Conservation (phyloP, 192 early-diverging fungal species). For the Spinellus fusiger region DNA sequence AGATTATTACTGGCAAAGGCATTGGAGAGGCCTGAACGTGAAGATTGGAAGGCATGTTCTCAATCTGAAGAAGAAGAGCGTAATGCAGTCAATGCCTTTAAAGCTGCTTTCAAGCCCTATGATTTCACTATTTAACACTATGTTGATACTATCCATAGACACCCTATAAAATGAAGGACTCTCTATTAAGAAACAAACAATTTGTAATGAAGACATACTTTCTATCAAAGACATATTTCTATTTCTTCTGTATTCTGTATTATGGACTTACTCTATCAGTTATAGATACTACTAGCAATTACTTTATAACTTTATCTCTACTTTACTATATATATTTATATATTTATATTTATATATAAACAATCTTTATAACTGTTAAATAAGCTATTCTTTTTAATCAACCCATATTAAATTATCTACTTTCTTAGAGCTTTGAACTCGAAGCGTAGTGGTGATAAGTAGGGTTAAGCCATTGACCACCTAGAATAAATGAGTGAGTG, state of each 20-base stretch:
- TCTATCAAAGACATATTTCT: too few relatives aligned
- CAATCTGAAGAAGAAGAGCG: conserved; percentile 60
- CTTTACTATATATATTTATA: too few relatives aligned
- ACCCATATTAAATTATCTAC: not conserved
- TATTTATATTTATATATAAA: too few relatives aligned
- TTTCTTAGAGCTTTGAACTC: too few relatives aligned
- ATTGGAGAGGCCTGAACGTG: conserved; percentile 60
- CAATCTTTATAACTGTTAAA: too few relatives aligned
- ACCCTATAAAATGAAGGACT: not conserved
- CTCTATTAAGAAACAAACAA: not conserved
- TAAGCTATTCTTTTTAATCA: not conserved
- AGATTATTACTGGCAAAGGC: conserved; percentile 60
- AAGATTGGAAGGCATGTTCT: conserved; percentile 77
- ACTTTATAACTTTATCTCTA: too few relatives aligned
- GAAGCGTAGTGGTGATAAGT: too few relatives aligned
- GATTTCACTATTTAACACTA: conserved; percentile 39
- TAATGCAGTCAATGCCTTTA: conserved; percentile 32
- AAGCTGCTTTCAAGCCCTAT: conserved; percentile 35
- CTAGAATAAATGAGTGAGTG: conserved; percentile 5
- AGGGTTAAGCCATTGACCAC: conserved; percentile 22
- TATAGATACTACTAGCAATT: too few relatives aligned
- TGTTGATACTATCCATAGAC: too few relatives aligned
- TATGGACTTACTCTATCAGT: too few relatives aligned
- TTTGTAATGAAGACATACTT: too few relatives aligned
- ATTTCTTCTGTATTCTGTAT: too few relatives aligned